phyloP scores from a whole-genome alignment of 257 asterid species.

The Dorcoceras hygrometricum region DNA sequence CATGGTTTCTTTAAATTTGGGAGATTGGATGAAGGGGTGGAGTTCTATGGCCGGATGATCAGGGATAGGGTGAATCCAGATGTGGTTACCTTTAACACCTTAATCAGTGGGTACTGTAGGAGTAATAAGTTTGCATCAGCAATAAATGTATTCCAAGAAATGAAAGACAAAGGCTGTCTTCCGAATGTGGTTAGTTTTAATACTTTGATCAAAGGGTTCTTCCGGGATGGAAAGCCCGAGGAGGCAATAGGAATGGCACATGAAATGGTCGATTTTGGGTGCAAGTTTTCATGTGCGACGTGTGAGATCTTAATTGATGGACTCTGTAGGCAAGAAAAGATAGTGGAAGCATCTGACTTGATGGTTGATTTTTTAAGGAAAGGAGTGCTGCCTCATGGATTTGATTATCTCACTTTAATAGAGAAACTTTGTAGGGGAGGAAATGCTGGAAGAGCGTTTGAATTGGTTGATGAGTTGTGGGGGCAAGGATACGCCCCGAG shows the following conservation, averaged over 20 bases:
- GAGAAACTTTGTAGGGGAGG: constrained; percentile 58
- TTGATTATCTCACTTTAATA: constrained; percentile 50
- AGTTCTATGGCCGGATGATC: constrained; percentile 57
- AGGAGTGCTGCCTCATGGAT: constrained; percentile 52
- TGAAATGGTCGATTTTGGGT: constrained; percentile 80
- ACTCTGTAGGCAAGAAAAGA: constrained; percentile 57
- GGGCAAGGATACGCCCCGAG: constrained; percentile 52
- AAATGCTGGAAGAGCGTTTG: constrained; percentile 44
- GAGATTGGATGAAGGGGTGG: constrained; percentile 47
- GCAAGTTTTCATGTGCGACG: constrained; percentile 62
- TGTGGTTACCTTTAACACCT: constrained; percentile 61
- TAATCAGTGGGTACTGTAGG: constrained; percentile 78
- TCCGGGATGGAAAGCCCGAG: constrained; percentile 63
- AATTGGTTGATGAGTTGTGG: constrained; percentile 70
- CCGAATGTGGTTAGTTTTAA: constrained; percentile 91
- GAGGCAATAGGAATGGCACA: constrained; percentile 73
- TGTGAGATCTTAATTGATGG: constrained; percentile 81
- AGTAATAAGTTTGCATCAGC: constrained; percentile 49
- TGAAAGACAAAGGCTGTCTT: constrained; percentile 74
- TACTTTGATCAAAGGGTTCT: constrained; percentile 77
- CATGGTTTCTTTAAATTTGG: constrained; percentile 71
- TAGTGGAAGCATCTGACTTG: constrained; percentile 51
- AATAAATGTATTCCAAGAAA: constrained; percentile 69
- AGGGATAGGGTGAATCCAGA: constrained; percentile 72
- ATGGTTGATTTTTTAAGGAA: constrained; percentile 54